phyloP scores from a whole-genome alignment of 768 basidiomycete genomes.

The Agrocybe praecox region DNA sequence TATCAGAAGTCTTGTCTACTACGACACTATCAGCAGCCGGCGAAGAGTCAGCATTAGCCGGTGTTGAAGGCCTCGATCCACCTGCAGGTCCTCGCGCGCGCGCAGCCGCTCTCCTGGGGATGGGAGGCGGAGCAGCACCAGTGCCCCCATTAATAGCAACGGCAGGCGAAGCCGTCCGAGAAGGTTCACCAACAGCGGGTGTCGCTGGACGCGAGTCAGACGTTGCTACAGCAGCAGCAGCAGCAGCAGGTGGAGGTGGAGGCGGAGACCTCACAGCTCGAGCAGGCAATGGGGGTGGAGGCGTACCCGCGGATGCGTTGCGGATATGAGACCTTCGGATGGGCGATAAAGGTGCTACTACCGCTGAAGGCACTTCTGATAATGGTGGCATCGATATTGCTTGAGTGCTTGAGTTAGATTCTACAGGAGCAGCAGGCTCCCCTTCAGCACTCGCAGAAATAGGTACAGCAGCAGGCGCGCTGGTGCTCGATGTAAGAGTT shows the following conservation, averaged over 20 bases:
- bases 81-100: slow-evolving; percentile 39
- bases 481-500: neutral
- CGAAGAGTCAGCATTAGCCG: slow-evolving; percentile 15
- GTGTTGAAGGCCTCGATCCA: slow-evolving; percentile 29
- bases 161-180: slow-evolving; percentile 38
- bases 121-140: slow-evolving; percentile 48
- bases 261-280: slow-evolving; percentile 15
- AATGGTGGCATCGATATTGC: neutral
- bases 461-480: neutral
- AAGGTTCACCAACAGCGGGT: slow-evolving; percentile 28
- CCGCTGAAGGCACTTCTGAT: neutral
- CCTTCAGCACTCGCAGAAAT: neutral
- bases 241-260: slow-evolving; percentile 15
- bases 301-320: slow-evolving; percentile 5
- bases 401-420: neutral
- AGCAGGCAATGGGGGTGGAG: slow-evolving; percentile 8
- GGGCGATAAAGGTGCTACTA: neutral
- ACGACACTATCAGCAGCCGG: slow-evolving; percentile 8
- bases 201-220: slow-evolving; percentile 49
- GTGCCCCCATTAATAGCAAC: slow-evolving; percentile 15
- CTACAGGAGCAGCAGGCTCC: neutral
- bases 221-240: slow-evolving; percentile 40
- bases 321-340: neutral
- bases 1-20: slow-evolving; percentile 10
- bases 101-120: slow-evolving; percentile 68